These are phyloP conservation scores for Colletotrichum sp. DNA, from an alignment of 2,329 filamentous ascomycete genomes.

Conservation along the genomic window DNA sequence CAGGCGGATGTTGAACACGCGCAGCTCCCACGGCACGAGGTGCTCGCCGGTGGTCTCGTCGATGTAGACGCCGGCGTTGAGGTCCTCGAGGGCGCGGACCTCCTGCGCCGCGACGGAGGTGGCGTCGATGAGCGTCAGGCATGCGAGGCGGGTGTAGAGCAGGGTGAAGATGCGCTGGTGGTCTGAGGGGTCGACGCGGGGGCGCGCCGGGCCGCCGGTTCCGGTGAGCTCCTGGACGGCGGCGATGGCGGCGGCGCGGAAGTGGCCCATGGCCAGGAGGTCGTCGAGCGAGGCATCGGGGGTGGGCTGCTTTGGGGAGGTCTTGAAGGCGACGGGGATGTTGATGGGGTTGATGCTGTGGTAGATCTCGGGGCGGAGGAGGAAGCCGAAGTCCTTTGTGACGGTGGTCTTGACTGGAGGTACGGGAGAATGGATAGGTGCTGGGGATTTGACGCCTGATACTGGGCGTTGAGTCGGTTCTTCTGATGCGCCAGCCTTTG, in stretches of 20 bases:
- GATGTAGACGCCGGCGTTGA: constrained; percentile 61
- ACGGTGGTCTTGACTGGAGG: constrained; percentile 37
- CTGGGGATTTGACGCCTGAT: constrained; percentile 24
- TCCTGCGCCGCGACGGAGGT: constrained; percentile 72
- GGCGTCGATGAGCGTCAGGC: constrained; percentile 79
- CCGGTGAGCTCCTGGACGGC: constrained; percentile 66
- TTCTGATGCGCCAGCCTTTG: constrained; percentile 6
- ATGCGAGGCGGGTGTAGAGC: constrained; percentile 81
- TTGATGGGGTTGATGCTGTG: constrained; percentile 74
- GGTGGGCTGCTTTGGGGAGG: constrained; percentile 67
- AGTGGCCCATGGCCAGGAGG: constrained; percentile 76
- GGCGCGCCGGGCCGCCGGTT: background rate
- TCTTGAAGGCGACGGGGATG: constrained; percentile 70
- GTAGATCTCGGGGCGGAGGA: constrained; percentile 82
- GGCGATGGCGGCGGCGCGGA: constrained; percentile 77
- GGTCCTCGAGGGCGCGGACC: constrained; percentile 67
- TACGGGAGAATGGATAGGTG: constrained; percentile 34
- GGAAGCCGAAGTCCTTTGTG: constrained; percentile 79
- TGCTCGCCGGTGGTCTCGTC: constrained; percentile 61
- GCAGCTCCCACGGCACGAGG: constrained; percentile 86
- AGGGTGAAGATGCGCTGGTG: constrained; percentile 73
- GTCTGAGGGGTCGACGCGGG: constrained; percentile 56
- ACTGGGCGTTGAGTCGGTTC: constrained; percentile 23
- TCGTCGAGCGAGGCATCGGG: constrained; percentile 68
- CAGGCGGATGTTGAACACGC: constrained; percentile 81